A percentile compares a stretch with the other conserved stretches of the same genome.
Evolutionary conservation across 2,329 filamentous ascomycete species (phyloP).

Genomic region (Zymoseptoria crescenta): DNA sequence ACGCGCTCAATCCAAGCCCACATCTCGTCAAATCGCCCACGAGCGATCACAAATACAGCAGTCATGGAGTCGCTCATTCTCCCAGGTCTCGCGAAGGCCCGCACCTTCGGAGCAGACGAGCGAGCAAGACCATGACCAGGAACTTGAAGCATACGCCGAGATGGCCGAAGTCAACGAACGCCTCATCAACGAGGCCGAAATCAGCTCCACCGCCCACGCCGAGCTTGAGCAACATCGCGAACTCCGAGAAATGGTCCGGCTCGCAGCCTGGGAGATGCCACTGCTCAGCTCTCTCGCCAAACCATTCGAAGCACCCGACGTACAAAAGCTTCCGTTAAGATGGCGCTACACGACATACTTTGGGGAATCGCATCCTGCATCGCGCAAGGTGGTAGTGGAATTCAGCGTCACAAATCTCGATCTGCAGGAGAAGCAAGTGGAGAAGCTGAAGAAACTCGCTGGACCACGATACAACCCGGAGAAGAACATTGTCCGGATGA

Average conservation of each 20-base stretch:
- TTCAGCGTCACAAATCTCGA: conserved; percentile 64
- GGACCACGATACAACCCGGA: conserved; percentile 83
- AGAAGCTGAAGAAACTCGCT: conserved; percentile 80
- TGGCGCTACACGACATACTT: conserved; percentile 98
- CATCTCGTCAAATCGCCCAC: background rate
- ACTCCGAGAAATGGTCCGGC: conserved; percentile 75
- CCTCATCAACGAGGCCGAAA: conserved; percentile 65
- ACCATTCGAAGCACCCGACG: conserved; percentile 62
- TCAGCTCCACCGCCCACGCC: conserved; percentile 72
- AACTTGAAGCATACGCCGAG: conserved; percentile 7
- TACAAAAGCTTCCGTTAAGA: conserved; percentile 62
- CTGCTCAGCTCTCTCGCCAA: conserved; percentile 72
- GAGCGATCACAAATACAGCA: conserved; percentile 8
- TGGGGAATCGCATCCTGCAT: conserved; percentile 84
- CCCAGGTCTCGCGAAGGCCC: conserved; percentile 6
- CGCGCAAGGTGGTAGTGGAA: conserved; percentile 89
- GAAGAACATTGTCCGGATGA: conserved; percentile 76
- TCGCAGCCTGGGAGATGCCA: conserved; percentile 94
- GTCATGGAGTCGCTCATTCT: conserved; percentile 7
- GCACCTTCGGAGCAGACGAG: conserved; percentile 1
- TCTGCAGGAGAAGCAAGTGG: conserved; percentile 58
- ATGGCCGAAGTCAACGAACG: conserved; percentile 11
- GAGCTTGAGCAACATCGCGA: conserved; percentile 86
- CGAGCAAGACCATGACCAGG: conserved; percentile 3
- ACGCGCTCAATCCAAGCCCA: conserved; percentile 4